Percentiles rank a stretch among this genome's conserved stretches.
Conservation (phyloP, 495 filamentous ascomycete genomes). For the Podospora comata region DNA sequence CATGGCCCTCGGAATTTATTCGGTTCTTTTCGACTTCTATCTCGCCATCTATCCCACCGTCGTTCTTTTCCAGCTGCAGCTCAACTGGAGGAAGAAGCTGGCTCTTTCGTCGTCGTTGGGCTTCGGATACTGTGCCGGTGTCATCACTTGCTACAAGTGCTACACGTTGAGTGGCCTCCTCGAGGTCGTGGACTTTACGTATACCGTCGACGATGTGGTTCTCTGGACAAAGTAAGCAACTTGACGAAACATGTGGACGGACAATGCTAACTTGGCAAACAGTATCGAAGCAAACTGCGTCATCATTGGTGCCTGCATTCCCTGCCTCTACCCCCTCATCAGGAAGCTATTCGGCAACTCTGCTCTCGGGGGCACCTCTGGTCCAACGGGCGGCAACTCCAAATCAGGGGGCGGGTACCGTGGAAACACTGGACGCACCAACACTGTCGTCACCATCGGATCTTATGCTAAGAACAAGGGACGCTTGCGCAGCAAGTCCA, state of each 20-base stretch:
- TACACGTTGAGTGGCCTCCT: constrained; percentile 20
- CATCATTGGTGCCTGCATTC: constrained; percentile 28
- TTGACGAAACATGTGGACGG: too few relatives aligned
- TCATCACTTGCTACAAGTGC: constrained; percentile 26
- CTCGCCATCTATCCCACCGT: constrained; percentile 26
- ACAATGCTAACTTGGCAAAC: neutral
- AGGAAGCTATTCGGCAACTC: constrained; percentile 22
- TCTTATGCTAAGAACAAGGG: constrained; percentile 22
- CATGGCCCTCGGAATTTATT: constrained; percentile 19
- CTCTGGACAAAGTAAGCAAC: constrained; percentile 29
- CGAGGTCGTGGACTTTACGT: constrained; percentile 25
- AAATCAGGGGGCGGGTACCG: neutral
- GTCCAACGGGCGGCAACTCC: neutral
- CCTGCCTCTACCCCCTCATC: constrained; percentile 25
- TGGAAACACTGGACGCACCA: constrained; percentile 5
- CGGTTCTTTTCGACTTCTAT: constrained; percentile 30
- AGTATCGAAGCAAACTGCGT: constrained; percentile 30
- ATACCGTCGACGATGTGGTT: constrained; percentile 23
- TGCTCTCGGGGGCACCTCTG: constrained; percentile 11
- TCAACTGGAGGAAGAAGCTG: constrained; percentile 30
- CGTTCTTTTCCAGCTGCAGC: constrained; percentile 16
- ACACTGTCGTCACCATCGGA: constrained; percentile 25
- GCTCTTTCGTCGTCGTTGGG: constrained; percentile 24
- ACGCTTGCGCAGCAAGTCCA: neutral
- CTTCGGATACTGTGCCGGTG: constrained; percentile 28